Base-by-base conservation (phyloP, 2,329 filamentous ascomycete species). In the Dothistroma septosporum region DNA sequence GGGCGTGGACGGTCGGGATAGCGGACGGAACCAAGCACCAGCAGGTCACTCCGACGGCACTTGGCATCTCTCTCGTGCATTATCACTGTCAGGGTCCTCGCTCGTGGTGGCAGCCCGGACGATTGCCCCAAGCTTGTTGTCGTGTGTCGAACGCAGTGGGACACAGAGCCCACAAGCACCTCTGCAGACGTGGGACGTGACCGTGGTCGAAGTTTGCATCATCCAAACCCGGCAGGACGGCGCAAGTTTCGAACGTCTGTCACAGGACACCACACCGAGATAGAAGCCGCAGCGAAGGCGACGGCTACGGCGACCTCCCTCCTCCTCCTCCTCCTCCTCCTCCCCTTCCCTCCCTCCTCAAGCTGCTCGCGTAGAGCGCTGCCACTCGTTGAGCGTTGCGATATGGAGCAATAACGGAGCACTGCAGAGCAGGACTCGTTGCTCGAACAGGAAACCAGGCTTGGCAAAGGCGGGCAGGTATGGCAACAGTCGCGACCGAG, bases 401-500 rank as follows among this genome's bases (percentile, higher is more conserved):
- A 58, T 48, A 61, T 61, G 62, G 59, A 57, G 50, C n/a, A 28
- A 35, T 53, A 53, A 35, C 28, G 31, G n/a, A n/a, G 11, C 10
- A 21, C 8, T 7, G 6, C 8, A 53, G 50, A 35, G 50, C 50
- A 53, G 22, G 50, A 53, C 50, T 28, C 60, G 55, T 54, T 21
- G 32, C 14, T 53, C n/a, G 28, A 44, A 28, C 19, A 44, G 19
- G 53, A 46, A 19, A 32, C 16, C 16, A 55, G 53, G 53, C 31
- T 41, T 22, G 41, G 32, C 24, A 35, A 28, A 53, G 12, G 11
- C 12, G 11, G 31, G 10, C 31, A 21, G 55, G 41, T 58, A 68
- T 68, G 66, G 68, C 64, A 6, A 49, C 61, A 33, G 62, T 65
- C 31, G 61, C 65, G 53, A 66, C 65, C 33, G 66, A 69, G 52